Evolutionary conservation across 2,329 filamentous ascomycete species (phyloP), one percentile per base, ranked within the genome.

Genomic region (Nemania diffusa): DNA sequence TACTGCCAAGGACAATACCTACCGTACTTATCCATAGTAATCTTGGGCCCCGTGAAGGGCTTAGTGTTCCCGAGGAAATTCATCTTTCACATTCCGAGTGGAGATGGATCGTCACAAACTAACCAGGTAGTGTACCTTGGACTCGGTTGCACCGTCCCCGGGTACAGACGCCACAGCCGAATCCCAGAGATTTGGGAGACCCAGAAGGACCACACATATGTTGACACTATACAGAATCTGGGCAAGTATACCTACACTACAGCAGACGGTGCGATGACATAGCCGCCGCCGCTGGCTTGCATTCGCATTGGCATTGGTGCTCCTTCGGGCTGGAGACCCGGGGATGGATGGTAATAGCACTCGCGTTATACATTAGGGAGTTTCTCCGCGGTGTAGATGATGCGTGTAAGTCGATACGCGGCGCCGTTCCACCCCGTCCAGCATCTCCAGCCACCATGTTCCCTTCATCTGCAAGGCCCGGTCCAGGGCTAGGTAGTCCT

Each of bases 81-180:
- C n/a, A 48, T n/a, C 34, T 61, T 29, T 61, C 52, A 40, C 34
- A 56, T 46, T 46, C 60, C 57, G 51, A 29, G 67, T 48, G 64
- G 64, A 34, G 53, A 59, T 56, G 6, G 52, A 67, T 64, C 52
- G 57, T 37, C 46, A 37, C 29, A 32, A 48, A 48, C 58, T 44
- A 65, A 62, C 40, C 56, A 9, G 29, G 29, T 32, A 32, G 29
- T 32, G 29, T 44, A 17, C 58, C 57, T 46, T 59, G 7, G 56
- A 44, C 44, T 68, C 68, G 65, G 65, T 69, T 64, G 55, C 55
- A 67, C 68, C 62, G 68, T 65, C 50, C 50, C 52, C 57, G 44
- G 42, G 24, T 40, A 62, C 61, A 65, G 46, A 34, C 65, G 65
- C 68, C 68, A 70, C 62, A 62, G 13, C 61, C 65, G 68, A 57